A percentile compares a stretch with the other conserved stretches of the same genome.
Evolutionary conservation across 2,329 filamentous ascomycete species (phyloP).

Genomic region (Apiospora phragmitis): DNA sequence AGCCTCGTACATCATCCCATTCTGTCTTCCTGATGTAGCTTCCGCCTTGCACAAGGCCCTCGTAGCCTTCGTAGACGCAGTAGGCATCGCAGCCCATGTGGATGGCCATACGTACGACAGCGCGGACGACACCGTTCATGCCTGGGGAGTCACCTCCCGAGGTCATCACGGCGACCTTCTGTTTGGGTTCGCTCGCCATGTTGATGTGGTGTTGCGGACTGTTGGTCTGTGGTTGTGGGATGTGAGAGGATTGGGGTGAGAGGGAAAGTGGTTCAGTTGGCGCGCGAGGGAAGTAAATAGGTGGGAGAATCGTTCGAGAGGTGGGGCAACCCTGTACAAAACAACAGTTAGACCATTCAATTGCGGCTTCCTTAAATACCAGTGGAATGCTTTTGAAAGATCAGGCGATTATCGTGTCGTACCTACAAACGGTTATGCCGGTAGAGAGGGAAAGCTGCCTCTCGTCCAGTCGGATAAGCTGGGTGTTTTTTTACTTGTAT

Average conservation of each 20-base stretch:
- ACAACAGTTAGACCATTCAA: constrained; percentile 3
- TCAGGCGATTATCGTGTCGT: constrained; percentile 7
- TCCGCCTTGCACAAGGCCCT: constrained; percentile 87
- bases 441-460: neutral
- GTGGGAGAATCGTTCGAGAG: constrained; percentile 4
- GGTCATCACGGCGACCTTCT: constrained; percentile 87
- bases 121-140: constrained; percentile 90
- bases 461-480: neutral
- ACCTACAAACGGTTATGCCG: neutral
- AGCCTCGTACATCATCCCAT: constrained; percentile 95
- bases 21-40: constrained; percentile 83
- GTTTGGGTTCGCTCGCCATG: constrained; percentile 48
- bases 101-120: constrained; percentile 89
- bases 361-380: neutral
- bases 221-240: constrained; percentile 1
- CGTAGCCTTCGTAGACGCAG: constrained; percentile 91
- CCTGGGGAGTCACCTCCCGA: constrained; percentile 92
- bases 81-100: constrained; percentile 79
- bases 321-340: constrained; percentile 6
- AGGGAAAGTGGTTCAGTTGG: constrained; percentile 14
- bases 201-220: constrained; percentile 17
- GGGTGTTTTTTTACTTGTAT: neutral
- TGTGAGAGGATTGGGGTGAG: neutral
- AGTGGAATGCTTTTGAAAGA: neutral
- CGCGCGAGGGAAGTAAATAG: constrained; percentile 9